phyloP scores from a whole-genome alignment of 805 yeast species.

The Blastobotrys muscicola region DNA sequence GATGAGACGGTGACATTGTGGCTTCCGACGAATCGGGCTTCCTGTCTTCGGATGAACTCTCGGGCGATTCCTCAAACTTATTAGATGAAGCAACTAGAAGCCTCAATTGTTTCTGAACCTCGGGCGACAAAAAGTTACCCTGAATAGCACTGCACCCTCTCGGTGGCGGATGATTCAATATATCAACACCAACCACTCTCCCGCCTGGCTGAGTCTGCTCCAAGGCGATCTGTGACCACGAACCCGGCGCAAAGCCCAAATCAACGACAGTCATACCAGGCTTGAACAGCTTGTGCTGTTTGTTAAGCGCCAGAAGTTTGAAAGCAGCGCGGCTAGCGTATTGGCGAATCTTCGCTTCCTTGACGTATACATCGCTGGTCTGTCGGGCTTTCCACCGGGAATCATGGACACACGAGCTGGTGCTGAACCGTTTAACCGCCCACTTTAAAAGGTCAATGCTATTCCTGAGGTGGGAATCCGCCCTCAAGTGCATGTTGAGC shows the following conservation, averaged over 20 bases:
- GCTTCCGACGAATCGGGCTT: not conserved
- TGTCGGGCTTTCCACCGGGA: constrained; percentile 68
- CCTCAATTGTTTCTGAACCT: constrained; percentile 28
- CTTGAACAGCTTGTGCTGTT: constrained; percentile 49
- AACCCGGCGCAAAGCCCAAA: constrained; percentile 85
- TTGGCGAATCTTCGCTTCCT: constrained; percentile 53
- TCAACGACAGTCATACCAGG: constrained; percentile 62
- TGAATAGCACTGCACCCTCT: constrained; percentile 71
- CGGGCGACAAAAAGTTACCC: constrained; percentile 66
- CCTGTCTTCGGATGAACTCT: not conserved
- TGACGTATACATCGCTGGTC: constrained; percentile 50
- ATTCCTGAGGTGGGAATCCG: too few relatives aligned
- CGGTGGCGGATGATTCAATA: constrained; percentile 73
- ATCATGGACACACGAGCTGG: too few relatives aligned
- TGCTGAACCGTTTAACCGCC: too few relatives aligned
- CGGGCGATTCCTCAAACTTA: constrained; percentile 10
- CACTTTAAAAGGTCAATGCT: too few relatives aligned
- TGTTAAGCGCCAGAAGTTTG: constrained; percentile 68
- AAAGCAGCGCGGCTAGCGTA: constrained; percentile 84
- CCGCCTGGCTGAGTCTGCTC: constrained; percentile 43
- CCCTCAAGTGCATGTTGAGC: too few relatives aligned
- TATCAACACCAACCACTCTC: constrained; percentile 69
- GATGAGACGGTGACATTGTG: not conserved
- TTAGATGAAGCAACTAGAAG: not conserved
- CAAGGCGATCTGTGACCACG: constrained; percentile 83